Base-by-base conservation (phyloP, 2,329 filamentous ascomycete species). In the Hymenoscyphus repandus region DNA sequence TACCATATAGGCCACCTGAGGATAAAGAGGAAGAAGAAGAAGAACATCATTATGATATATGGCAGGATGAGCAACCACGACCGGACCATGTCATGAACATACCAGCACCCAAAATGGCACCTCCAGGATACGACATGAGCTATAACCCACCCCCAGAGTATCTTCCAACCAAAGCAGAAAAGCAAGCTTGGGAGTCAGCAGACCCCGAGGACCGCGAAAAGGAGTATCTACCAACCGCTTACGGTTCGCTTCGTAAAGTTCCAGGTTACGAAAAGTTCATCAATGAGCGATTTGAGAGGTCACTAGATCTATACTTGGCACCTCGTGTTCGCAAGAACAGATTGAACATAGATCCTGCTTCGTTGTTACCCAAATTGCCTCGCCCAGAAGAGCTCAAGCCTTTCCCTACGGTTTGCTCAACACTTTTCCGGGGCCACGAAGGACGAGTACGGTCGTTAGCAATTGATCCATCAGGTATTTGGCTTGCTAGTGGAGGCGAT, bases 71-170 rank as follows among this genome's bases (percentile, higher is more conserved):
- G 69, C 81, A 86, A 60, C 82, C 89, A 10, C 80, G 86, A 60
- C 82, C 87, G 32, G 86, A 91, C 54, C 88, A 97, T 68, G 76
- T 87, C 33, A 97, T 97, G 91, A 89, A 96, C 64, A 86, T 97
- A 49, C 88, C 93, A 13, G 92, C 93, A 1, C 93, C 93, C 5
- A 99, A 99, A 68, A 77, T 95, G 45, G 84, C 92, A 27, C 92
- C 93, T 34, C 93, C 93, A 27, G 90, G 90, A 47, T 96, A 96
- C 68, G 91, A 96, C 63, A 82, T 96, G 68, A 96, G 90, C 65
- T 97, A 99, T 68, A 96, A 97, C 69, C 93, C 93, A 20, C 93
- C 95, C 45, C 81, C 86, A 3, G 93, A 99, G 72, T 99, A 97
- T 67, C 74, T 99, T 2, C 95, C 92, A 1, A 87, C 88, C 49